A percentile compares a stretch with the other conserved stretches of the same genome.
Conservation (phyloP, 2,329 filamentous ascomycete species). For the Exophiala xenobiotica region DNA sequence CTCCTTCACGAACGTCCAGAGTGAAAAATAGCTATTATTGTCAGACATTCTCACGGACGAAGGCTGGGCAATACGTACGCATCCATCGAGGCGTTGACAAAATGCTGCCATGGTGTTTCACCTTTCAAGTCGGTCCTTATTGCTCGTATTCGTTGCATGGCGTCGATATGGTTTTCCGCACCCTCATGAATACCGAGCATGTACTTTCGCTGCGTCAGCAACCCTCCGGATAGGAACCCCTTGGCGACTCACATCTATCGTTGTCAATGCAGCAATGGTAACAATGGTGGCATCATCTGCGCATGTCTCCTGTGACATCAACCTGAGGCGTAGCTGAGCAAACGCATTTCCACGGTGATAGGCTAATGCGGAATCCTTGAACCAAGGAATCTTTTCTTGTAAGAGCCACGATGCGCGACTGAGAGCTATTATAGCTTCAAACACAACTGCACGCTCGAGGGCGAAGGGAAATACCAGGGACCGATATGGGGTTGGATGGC, state of each 20-base stretch:
- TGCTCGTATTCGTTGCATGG: constrained; percentile 20
- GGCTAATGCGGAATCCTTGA: constrained; percentile 13
- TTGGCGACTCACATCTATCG: constrained; percentile 19
- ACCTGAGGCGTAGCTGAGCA: constrained; percentile 10
- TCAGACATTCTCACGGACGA: constrained; percentile 3
- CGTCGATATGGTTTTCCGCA: constrained; percentile 17
- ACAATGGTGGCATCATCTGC: constrained; percentile 21
- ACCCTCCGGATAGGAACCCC: not conserved
- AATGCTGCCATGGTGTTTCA: constrained; percentile 19
- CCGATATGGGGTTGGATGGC: constrained; percentile 21
- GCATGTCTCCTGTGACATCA: constrained; percentile 13
- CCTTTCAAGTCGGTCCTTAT: constrained; percentile 13
- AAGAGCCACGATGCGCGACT: constrained; percentile 21
- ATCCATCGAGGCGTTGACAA: constrained; percentile 13
- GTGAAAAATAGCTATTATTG: constrained; percentile 12
- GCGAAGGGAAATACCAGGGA: constrained; percentile 22
- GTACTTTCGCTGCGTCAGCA: constrained; percentile 12
- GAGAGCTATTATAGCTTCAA: constrained; percentile 18
- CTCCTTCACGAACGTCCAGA: constrained; percentile 24
- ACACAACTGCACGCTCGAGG: constrained; percentile 16
- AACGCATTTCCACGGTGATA: constrained; percentile 18
- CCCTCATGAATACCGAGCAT: constrained; percentile 21
- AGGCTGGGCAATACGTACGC: constrained; percentile 5
- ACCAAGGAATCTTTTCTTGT: constrained; percentile 14
- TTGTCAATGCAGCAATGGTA: constrained; percentile 23